phyloP scores from a whole-genome alignment of 345 rosid species.

The Moringa oleifera region DNA sequence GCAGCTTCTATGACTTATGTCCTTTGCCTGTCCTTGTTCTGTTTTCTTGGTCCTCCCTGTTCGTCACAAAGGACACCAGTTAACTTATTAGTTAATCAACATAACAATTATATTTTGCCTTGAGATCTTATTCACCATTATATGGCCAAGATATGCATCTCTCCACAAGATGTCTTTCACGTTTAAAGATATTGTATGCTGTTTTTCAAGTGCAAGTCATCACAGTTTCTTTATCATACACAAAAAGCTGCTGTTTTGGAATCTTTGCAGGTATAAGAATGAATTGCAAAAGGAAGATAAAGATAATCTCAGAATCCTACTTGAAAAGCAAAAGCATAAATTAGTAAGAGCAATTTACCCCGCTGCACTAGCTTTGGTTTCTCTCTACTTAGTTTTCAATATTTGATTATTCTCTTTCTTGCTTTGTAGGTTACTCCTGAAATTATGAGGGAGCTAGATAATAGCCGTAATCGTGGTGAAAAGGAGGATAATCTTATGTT shows the following conservation, averaged over 20 bases:
- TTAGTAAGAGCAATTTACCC: slow-evolving; percentile 42
- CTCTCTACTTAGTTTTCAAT: neutral
- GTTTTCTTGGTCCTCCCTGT: neutral
- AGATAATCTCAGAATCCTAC: slow-evolving; percentile 55
- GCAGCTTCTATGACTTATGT: neutral
- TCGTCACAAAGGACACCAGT: neutral
- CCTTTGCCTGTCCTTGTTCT: neutral
- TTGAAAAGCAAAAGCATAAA: slow-evolving; percentile 67
- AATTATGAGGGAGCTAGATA: slow-evolving; percentile 67
- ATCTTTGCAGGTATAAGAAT: slow-evolving; percentile 70
- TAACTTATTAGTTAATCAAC: neutral
- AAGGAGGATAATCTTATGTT: slow-evolving; percentile 65
- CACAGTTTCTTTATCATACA: neutral
- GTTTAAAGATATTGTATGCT: neutral
- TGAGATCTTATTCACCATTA: too few species aligned
- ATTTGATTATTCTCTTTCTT: neutral
- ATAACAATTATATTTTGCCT: too few species aligned
- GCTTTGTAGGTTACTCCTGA: slow-evolving; percentile 68
- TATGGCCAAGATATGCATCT: neutral
- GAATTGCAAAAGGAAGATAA: slow-evolving; percentile 77
- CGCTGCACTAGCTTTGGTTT: neutral
- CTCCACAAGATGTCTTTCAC: too few species aligned
- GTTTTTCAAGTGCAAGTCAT: neutral
- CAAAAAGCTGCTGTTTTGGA: neutral
- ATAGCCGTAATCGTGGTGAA: slow-evolving; percentile 85